phyloP scores from a whole-genome alignment of 2,329 filamentous ascomycete genomes.

The Fusarium brevicatenulatum region DNA sequence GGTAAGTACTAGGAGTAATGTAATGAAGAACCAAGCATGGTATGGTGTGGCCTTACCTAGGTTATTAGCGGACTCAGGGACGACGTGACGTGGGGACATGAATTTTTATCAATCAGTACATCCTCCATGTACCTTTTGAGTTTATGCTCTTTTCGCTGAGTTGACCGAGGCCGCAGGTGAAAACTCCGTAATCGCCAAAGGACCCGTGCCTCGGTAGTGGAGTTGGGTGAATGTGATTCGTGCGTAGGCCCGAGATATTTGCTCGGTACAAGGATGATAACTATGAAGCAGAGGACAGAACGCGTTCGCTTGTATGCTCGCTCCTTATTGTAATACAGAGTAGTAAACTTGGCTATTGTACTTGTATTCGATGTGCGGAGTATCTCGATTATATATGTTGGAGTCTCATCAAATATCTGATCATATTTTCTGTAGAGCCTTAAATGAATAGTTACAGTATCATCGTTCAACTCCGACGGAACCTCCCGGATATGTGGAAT shows the following conservation, averaged over 20 bases:
- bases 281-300: not conserved
- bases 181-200: conserved; percentile 16
- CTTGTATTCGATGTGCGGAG: not conserved
- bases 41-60: not conserved
- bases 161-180: conserved; percentile 33
- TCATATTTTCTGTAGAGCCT: not conserved
- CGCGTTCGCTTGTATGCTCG: not conserved
- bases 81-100: conserved; percentile 1
- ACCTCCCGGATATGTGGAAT: not conserved
- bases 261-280: not conserved
- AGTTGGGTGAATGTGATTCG: conserved; percentile 35
- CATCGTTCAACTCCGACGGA: not conserved
- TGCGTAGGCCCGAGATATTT: conserved; percentile 8
- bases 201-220: conserved; percentile 39
- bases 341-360: not conserved
- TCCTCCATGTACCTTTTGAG: not conserved
- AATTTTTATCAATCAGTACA: conserved; percentile 22
- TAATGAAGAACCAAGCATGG: not conserved
- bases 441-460: not conserved
- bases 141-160: conserved; percentile 31
- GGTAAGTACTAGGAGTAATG: not conserved
- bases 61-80: conserved; percentile 18
- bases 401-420: not conserved
- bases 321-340: not conserved
- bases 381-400: not conserved